Base-by-base conservation (phyloP, 2,329 filamentous ascomycete genomes). In the Monilinia fructigena region DNA sequence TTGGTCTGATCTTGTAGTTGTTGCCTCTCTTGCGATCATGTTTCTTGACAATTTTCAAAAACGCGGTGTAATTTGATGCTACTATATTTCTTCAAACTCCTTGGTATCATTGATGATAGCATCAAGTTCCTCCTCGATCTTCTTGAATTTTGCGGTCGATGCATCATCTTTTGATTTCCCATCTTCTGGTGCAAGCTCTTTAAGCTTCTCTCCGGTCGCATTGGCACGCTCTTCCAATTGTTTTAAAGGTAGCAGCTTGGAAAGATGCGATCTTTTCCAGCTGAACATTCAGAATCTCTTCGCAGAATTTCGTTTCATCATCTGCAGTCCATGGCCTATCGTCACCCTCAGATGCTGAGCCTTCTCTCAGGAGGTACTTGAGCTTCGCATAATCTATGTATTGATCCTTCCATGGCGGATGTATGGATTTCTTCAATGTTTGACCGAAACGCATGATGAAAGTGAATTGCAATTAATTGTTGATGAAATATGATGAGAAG, bases 11-110 rank as follows among this genome's bases (percentile, higher is more conserved):
- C 77, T 89, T 92, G 82, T 98, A 98, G 63, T 88, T 85, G 71
- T 88, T 85, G 66, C 93, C 93, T 71, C 94, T 86, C 80, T 94
- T 96, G 72, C 95, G 91, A 79, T 99, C 95, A 79, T 99, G 95
- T 81, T 99, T 99, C 87, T 99, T 99, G 66, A 93, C 93, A 58
- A 96, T 96, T 83, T 99, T 99, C 76, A 97, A 85, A 79, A 98
- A 97, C 58, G 93, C 95, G 7, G 95, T 97, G 79, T 97, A 99
- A 81, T 99, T 99, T 99, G 81, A 97, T 89, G 70, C 89, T 91
- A 78, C 92, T 95, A 80, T 95, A 99, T 78, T 92, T 95, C 80
- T 97, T 95, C 72, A 99, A 99, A 85, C 81, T 96, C 91, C 77
- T 90, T 94, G 75, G 96, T 89, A 79, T 97, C 92, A 76, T 92